A percentile compares a stretch with the other conserved stretches of the same genome.
These are phyloP conservation scores for Sporopachydermia quercuum DNA, from an alignment of 805 yeast species.

Conservation along the genomic window DNA sequence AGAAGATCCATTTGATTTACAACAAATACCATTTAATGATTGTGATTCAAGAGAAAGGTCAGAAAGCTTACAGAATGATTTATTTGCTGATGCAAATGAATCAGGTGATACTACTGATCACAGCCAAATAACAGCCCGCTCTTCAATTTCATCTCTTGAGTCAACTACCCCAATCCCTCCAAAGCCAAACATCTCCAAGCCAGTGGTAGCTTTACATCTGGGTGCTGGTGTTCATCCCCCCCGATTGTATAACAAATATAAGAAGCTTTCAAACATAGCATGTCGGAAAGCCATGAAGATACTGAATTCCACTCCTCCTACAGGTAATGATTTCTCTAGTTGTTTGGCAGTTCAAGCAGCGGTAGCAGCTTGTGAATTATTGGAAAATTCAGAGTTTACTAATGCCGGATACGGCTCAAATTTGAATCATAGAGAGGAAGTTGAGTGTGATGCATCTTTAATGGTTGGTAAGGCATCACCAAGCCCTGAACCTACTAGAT, in stretches of 20 bases:
- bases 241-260: conserved; percentile 5
- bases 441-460: conserved; percentile 27
- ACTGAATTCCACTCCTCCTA: conserved; percentile 8
- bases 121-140: no score
- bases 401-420: conserved; percentile 28
- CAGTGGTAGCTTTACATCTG: conserved; percentile 15
- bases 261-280: conserved; percentile 9
- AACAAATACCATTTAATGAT: no score
- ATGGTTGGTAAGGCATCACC: conserved; percentile 8
- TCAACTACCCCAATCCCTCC: no score
- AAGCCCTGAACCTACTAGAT: not conserved
- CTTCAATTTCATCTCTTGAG: no score
- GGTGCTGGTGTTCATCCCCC: conserved; percentile 20
- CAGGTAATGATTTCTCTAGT: conserved; percentile 5
- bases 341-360: conserved; percentile 9
- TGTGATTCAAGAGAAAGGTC: no score
- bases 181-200: conserved; percentile 4
- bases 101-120: no score
- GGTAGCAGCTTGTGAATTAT: conserved; percentile 12
- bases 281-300: conserved; percentile 10
- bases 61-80: no score
- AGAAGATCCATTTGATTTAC: no score
- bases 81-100: no score
- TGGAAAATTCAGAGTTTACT: conserved; percentile 21
- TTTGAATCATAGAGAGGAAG: conserved; percentile 12